Evolutionary conservation across 148 eudicot species (phyloP).

Genomic region (Simmondsia chinensis): DNA sequence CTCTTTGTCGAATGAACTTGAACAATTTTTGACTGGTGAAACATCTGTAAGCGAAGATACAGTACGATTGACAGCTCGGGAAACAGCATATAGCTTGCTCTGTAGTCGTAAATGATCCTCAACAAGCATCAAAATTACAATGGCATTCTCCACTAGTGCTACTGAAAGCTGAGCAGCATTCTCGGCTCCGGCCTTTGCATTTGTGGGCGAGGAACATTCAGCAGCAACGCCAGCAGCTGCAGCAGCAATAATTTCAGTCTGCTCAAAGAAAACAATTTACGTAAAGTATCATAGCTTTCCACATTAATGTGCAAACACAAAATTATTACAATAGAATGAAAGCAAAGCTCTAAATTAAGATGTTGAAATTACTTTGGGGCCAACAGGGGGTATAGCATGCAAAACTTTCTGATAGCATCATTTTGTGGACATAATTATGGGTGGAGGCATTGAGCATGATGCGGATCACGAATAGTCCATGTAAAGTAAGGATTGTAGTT

Average conservation of each 20-base stretch:
- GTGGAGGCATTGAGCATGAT: too few relatives aligned
- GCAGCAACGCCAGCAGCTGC: conserved; percentile 99
- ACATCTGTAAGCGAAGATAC: conserved; percentile 38
- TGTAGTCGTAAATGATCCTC: conserved; percentile 95
- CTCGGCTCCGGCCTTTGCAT: conserved; percentile 84
- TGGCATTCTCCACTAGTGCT: conserved; percentile 96
- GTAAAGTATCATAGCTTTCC: too few relatives aligned
- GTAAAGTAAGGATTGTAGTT: too few relatives aligned
- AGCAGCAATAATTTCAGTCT: conserved; percentile 99
- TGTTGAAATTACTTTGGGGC: too few relatives aligned
- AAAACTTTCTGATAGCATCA: too few relatives aligned
- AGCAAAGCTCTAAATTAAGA: too few relatives aligned
- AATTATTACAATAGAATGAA: too few relatives aligned
- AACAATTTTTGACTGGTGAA: too few relatives aligned
- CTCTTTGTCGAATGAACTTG: conserved; percentile 31
- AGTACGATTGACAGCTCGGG: conserved; percentile 29
- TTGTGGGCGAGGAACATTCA: conserved; percentile 66
- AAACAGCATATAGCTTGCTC: conserved; percentile 57
- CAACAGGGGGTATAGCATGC: too few relatives aligned
- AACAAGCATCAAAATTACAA: conserved; percentile 94
- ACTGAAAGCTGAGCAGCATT: conserved; percentile 98
- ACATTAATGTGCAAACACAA: too few relatives aligned
- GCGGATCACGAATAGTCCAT: too few relatives aligned
- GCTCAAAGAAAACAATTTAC: conserved; percentile 22
- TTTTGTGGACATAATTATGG: too few relatives aligned